These are phyloP conservation scores for Exophiala phaeomuriformis DNA, from an alignment of 2,329 filamentous ascomycete genomes.

Conservation along the genomic window DNA sequence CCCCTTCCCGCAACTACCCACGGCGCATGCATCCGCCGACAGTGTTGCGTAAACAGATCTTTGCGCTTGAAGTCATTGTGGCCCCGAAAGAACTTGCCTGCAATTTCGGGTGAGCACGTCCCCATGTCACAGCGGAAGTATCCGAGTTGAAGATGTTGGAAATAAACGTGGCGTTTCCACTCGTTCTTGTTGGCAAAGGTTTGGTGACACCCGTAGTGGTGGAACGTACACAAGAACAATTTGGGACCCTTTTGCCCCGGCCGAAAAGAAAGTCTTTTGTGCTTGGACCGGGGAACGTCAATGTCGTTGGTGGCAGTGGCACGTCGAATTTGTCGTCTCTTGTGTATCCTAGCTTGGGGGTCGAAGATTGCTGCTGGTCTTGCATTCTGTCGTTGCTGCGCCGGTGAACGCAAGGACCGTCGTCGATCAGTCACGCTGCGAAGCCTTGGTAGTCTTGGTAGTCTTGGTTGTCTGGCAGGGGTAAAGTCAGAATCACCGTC, in stretches of 20 bases:
- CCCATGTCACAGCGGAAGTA: conserved; percentile 71
- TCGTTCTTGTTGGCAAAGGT: conserved; percentile 81
- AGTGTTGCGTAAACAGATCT: conserved; percentile 82
- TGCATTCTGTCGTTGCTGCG: not conserved
- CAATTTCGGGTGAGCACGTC: conserved; percentile 40
- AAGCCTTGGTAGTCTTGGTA: not conserved
- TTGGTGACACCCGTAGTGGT: conserved; percentile 64
- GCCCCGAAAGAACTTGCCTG: conserved; percentile 10
- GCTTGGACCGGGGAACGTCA: conserved; percentile 5
- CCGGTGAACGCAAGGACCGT: conserved; percentile 6
- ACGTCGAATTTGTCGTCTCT: not conserved
- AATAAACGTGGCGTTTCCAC: conserved; percentile 83
- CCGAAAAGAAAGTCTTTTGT: conserved; percentile 8
- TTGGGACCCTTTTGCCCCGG: conserved; percentile 7
- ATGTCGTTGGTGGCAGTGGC: not conserved
- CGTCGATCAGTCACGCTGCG: conserved; percentile 1
- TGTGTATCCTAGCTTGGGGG: conserved; percentile 11
- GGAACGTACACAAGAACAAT: conserved; percentile 70
- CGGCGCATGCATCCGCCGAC: conserved; percentile 67
- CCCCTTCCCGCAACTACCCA: conserved; percentile 27
- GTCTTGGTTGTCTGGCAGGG: not conserved
- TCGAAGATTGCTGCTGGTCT: conserved; percentile 3
- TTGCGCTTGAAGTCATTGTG: conserved; percentile 77
- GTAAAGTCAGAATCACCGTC: conserved; percentile 21
- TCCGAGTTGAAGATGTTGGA: conserved; percentile 67